Evolutionary conservation across 805 yeast genomes (phyloP), one percentile per base, ranked within the genome.

Genomic region (Hyphopichia homilentoma): DNA sequence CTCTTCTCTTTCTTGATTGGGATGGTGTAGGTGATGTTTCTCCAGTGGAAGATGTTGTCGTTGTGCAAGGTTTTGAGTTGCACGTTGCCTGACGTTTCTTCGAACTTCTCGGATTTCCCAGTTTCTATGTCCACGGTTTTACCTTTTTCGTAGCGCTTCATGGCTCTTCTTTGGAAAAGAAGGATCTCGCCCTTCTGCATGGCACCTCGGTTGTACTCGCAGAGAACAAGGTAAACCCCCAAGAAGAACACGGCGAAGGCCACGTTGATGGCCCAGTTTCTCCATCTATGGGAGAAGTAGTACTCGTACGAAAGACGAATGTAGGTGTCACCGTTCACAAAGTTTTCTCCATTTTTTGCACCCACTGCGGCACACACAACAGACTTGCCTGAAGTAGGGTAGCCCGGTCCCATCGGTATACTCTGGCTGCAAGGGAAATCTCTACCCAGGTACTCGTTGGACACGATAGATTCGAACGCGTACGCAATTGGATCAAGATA

Each of bases 101-200:
- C 13, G 32, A 5, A 17, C 12, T 26, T 26, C 17, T 26, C 29
- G 7, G 12, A 26, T 14, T 26, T 26, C 15, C 29, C 29, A 7
- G 18, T 26, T 26, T 26, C 29, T 13, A 26, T 6, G 17, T 26
- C 29, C 9, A 6, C 11, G 4, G 7, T 26, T 20, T 26, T 26
- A 7, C 17, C 18, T 16, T 26, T 26, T 16, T 17, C 17, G 4
- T 74, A 40, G 41, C 68, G 69, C 30, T 52, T 63, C 50, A 78
- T 58, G 32, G 75, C 61, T 2, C 71, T 57, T 27, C 59, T 57
- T 48, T 74, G 78, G 65, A 77, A 81, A 16, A 82, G 66, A 39
- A 80, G 58, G 20, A 81, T 67, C 55, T 82, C 89, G 65, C 89
- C 89, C 57, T 77, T 77, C 54, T 77, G 84, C 64, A 70, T 67